These are phyloP conservation scores for Hanseniaspora jakobsenii DNA, from an alignment of 805 yeast species.

Conservation along the genomic window DNA sequence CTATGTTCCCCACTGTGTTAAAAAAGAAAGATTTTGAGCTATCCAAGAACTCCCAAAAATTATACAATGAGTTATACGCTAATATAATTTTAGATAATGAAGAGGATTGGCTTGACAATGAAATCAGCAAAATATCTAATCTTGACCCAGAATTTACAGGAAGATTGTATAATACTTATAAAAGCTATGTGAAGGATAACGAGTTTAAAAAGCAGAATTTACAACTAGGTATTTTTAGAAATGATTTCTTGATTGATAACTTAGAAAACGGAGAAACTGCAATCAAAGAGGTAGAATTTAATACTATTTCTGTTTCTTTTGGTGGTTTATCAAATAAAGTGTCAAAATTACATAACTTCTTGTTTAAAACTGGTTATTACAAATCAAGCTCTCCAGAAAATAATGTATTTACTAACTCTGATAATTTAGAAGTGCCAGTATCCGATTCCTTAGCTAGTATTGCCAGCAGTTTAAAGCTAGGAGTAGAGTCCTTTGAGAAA, in stretches of 20 bases:
- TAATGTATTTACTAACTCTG: constrained; percentile 18
- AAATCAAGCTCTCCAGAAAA: constrained; percentile 21
- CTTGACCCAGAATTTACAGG: constrained; percentile 75
- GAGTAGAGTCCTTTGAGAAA: constrained; percentile 41
- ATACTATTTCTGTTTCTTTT: constrained; percentile 90
- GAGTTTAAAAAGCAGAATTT: constrained; percentile 43
- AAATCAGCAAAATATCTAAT: constrained; percentile 41
- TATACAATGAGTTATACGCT: constrained; percentile 65
- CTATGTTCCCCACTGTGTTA: constrained; percentile 82
- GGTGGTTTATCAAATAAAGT: constrained; percentile 80
- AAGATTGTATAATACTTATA: constrained; percentile 51
- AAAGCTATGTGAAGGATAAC: constrained; percentile 37
- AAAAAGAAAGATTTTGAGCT: constrained; percentile 53
- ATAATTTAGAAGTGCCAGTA: constrained; percentile 40
- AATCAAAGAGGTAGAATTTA: constrained; percentile 91
- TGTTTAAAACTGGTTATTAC: constrained; percentile 51
- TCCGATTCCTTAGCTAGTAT: constrained; percentile 53
- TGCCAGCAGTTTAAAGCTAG: constrained; percentile 60
- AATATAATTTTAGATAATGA: constrained; percentile 44
- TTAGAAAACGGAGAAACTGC: constrained; percentile 29
- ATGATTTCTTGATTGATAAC: constrained; percentile 68
- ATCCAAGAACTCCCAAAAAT: constrained; percentile 53
- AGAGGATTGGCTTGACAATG: constrained; percentile 48
- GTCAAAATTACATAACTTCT: constrained; percentile 57
- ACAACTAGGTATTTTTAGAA: constrained; percentile 74